Evolutionary conservation across 1,284 basidiomycete genomes (phyloP).

Genomic region (Moesziomyces globuligerus): DNA sequence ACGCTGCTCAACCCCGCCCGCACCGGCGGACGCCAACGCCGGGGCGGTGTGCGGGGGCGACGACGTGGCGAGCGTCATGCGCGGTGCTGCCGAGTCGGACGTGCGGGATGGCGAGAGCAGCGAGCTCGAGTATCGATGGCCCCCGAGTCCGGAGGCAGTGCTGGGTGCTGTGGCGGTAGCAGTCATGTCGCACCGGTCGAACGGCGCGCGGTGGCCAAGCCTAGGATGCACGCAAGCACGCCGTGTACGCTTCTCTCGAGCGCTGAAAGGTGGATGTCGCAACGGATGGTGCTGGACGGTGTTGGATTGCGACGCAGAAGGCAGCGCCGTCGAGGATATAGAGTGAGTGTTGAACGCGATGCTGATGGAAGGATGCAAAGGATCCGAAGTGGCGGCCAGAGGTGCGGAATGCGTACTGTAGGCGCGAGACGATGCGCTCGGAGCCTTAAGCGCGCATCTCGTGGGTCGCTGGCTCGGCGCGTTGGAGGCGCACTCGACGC

Average conservation of each 20-base stretch:
- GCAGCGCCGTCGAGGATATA: too few relatives aligned
- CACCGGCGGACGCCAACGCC: constrained; percentile 3
- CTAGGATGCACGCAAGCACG: background rate
- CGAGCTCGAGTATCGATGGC: constrained; percentile 17
- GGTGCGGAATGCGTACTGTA: too few relatives aligned
- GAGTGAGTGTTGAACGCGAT: background rate
- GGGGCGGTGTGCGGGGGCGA: constrained; percentile 2
- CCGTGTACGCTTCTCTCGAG: too few relatives aligned
- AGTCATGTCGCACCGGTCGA: constrained; percentile 9
- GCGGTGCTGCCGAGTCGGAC: constrained; percentile 6
- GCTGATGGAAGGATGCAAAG: background rate
- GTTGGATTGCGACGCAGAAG: too few relatives aligned
- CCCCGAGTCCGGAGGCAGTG: constrained; percentile 11
- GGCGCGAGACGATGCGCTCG: too few relatives aligned
- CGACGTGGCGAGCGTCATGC: constrained; percentile 10
- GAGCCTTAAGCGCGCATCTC: constrained; percentile 12
- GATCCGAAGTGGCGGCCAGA: background rate
- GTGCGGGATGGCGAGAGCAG: constrained; percentile 15
- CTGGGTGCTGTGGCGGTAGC: constrained; percentile 17
- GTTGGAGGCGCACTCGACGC: constrained; percentile 3
- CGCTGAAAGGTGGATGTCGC: too few relatives aligned
- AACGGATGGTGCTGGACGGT: too few relatives aligned
- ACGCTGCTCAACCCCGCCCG: constrained; percentile 4
- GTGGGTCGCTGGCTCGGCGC: too few relatives aligned
- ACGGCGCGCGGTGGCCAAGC: background rate